These are phyloP conservation scores for Crepidotus variabilis DNA, from an alignment of 768 basidiomycete species.

Conservation along the genomic window DNA sequence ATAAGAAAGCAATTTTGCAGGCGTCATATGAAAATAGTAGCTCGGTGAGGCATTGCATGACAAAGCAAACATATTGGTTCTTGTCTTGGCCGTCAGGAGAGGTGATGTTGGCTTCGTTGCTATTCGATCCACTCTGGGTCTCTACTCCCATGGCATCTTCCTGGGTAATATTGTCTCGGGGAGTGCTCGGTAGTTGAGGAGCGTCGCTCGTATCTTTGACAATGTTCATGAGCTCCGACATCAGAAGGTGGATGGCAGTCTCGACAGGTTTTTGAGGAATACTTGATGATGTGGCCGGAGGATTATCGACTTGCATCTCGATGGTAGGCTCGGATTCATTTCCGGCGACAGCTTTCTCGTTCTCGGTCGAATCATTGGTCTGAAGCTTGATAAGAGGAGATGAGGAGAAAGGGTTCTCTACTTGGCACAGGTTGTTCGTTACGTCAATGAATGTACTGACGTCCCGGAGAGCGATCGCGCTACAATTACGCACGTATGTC, in stretches of 20 bases:
- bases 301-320: conserved; percentile 62
- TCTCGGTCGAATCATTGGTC: conserved; percentile 23
- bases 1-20: conserved; percentile 86
- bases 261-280: conserved; percentile 45
- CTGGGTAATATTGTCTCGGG: background rate
- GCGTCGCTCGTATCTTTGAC: conserved; percentile 43
- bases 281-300: conserved; percentile 20
- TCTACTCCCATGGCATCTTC: background rate
- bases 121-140: background rate
- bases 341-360: conserved; percentile 13
- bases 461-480: conserved; percentile 79
- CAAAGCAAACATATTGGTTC: conserved; percentile 67
- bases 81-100: conserved; percentile 25
- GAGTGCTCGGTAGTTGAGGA: conserved; percentile 13
- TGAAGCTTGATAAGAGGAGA: conserved; percentile 59
- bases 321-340: conserved; percentile 16
- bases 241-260: conserved; percentile 62
- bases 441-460: conserved; percentile 71
- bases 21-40: conserved; percentile 88
- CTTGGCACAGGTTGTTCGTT: conserved; percentile 65
- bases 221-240: conserved; percentile 64
- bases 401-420: conserved; percentile 60
- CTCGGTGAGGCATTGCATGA: conserved; percentile 91
- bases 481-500: conserved; percentile 73
- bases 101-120: conserved; percentile 3